Evolutionary conservation across 768 basidiomycete genomes (phyloP).

Genomic region (Auricularia sp.): DNA sequence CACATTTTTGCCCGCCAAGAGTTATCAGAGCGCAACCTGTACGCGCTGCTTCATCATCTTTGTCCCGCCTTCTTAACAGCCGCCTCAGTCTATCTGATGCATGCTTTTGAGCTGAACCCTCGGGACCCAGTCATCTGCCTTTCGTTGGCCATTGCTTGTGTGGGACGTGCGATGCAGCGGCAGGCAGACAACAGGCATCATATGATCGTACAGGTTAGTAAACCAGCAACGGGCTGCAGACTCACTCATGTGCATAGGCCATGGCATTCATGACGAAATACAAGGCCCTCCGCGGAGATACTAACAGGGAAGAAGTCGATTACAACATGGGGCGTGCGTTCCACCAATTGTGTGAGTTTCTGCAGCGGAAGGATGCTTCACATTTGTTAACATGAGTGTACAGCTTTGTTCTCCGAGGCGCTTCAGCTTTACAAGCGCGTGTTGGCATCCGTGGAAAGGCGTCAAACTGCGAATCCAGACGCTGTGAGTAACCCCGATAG

Average conservation of each 20-base stretch:
- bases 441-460: slow-evolving; percentile 48
- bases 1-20: slow-evolving; percentile 72
- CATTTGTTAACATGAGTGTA: background rate
- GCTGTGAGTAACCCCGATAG: background rate
- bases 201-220: slow-evolving; percentile 59
- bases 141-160: slow-evolving; percentile 70
- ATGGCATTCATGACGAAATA: slow-evolving; percentile 82
- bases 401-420: slow-evolving; percentile 76
- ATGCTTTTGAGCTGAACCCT: slow-evolving; percentile 77
- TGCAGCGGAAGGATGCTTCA: too few relatives aligned
- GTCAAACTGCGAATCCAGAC: slow-evolving; percentile 8
- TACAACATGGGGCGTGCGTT: slow-evolving; percentile 90
- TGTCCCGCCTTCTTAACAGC: background rate
- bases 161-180: slow-evolving; percentile 86
- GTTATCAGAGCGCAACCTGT: slow-evolving; percentile 90
- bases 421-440: slow-evolving; percentile 76
- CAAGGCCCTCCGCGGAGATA: slow-evolving; percentile 45
- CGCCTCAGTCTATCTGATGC: slow-evolving; percentile 69
- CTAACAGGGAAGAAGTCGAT: slow-evolving; percentile 64
- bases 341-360: slow-evolving; percentile 71
- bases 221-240: background rate
- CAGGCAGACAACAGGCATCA: slow-evolving; percentile 93
- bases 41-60: slow-evolving; percentile 21
- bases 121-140: slow-evolving; percentile 82
- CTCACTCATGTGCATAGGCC: slow-evolving; percentile 34